Evolutionary conservation across 495 filamentous ascomycete genomes (phyloP).

Genomic region (Penicillium subrubescens): DNA sequence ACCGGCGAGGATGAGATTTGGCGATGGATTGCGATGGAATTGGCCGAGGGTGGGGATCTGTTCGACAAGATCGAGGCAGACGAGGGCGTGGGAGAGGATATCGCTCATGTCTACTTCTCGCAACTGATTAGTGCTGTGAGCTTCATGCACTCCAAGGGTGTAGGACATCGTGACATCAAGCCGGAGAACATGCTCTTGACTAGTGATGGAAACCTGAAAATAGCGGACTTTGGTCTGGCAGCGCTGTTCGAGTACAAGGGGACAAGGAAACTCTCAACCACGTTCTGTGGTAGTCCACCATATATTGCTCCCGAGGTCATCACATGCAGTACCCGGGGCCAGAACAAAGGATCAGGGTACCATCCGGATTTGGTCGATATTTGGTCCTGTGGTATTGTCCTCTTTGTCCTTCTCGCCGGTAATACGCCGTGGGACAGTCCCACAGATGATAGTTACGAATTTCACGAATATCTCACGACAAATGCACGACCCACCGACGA

Average conservation of each 20-base stretch:
- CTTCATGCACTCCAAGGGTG: constrained; percentile 92
- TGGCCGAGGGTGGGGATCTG: constrained; percentile 91
- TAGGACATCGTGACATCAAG: constrained; percentile 88
- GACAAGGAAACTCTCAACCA: constrained; percentile 72
- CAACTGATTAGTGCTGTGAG: constrained; percentile 88
- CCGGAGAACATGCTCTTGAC: constrained; percentile 88
- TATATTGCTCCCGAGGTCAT: constrained; percentile 98
- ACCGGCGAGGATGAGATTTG: constrained; percentile 86
- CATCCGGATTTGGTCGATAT: constrained; percentile 85
- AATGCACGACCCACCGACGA: constrained; percentile 80
- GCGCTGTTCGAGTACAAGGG: constrained; percentile 91
- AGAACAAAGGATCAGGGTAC: constrained; percentile 66
- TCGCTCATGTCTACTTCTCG: constrained; percentile 94
- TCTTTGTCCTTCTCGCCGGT: constrained; percentile 92
- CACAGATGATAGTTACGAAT: constrained; percentile 76
- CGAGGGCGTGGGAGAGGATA: constrained; percentile 85
- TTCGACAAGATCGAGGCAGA: constrained; percentile 99
- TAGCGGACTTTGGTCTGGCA: constrained; percentile 96
- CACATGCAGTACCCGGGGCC: constrained; percentile 45
- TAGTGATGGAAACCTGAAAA: constrained; percentile 82
- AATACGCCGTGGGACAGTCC: constrained; percentile 99
- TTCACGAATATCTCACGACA: constrained; percentile 77
- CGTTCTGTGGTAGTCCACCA: constrained; percentile 93
- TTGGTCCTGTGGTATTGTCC: constrained; percentile 95
- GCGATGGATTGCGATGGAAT: constrained; percentile 98